Evolutionary conservation across 2,329 filamentous ascomycete species (phyloP).

Genomic region (Albifimbria verrucaria): DNA sequence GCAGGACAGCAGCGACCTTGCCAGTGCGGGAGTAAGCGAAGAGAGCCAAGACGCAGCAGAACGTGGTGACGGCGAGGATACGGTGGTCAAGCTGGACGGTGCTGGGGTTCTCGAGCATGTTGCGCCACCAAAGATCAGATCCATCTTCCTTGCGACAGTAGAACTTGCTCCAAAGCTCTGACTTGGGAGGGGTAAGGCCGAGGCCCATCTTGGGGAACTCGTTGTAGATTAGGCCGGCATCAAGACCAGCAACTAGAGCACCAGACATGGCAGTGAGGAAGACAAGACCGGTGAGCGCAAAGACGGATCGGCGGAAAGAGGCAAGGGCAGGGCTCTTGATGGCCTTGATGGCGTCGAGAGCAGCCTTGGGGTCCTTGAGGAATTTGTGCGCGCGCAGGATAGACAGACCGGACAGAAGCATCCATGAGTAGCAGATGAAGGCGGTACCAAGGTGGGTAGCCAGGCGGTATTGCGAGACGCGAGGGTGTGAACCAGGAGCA

Average conservation of each 20-base stretch:
- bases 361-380: conserved; percentile 62
- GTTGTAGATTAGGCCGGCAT: conserved; percentile 97
- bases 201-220: conserved; percentile 95
- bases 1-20: conserved; percentile 54
- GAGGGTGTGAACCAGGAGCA: conserved; percentile 81
- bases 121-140: conserved; percentile 91
- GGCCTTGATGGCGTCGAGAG: conserved; percentile 55
- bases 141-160: conserved; percentile 77
- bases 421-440: conserved; percentile 89
- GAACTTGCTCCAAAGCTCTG: conserved; percentile 81
- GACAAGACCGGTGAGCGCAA: conserved; percentile 69
- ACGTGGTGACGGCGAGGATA: conserved; percentile 85
- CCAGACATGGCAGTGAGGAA: conserved; percentile 93
- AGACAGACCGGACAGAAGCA: conserved; percentile 84
- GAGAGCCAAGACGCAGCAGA: conserved; percentile 73
- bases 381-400: conserved; percentile 77
- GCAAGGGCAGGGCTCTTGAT: conserved; percentile 67
- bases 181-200: conserved; percentile 74
- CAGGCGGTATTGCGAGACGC: conserved; percentile 91
- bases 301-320: conserved; percentile 69
- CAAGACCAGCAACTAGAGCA: conserved; percentile 87
- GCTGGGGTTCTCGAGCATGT: conserved; percentile 95
- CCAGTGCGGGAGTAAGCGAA: conserved; percentile 76
- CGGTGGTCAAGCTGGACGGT: conserved; percentile 95
- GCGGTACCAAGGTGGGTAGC: conserved; percentile 86